Evolutionary conservation across 2,329 filamentous ascomycete species (phyloP).

Genomic region (Hypocreales sp.): DNA sequence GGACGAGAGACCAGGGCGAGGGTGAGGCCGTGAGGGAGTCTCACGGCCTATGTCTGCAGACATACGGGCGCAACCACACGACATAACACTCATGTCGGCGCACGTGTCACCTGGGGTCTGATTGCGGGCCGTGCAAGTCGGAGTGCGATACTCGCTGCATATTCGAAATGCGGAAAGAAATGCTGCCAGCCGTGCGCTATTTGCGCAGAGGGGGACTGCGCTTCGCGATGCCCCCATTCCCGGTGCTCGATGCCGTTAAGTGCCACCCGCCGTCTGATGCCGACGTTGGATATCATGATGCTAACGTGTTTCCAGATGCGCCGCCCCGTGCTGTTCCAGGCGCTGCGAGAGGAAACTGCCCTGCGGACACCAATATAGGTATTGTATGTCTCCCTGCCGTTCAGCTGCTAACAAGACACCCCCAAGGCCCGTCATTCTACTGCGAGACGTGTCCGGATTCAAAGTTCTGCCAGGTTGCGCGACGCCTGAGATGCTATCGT

Average conservation of each 20-base stretch:
- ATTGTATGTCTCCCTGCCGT: neutral
- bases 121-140: conserved; percentile 29
- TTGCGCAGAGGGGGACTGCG: conserved; percentile 38
- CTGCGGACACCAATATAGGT: conserved; percentile 45
- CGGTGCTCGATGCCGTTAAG: conserved; percentile 38
- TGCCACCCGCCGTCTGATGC: too few species aligned
- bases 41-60: conserved; percentile 31
- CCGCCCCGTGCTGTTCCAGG: conserved; percentile 50
- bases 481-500: conserved; percentile 23
- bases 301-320: too few species aligned
- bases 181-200: conserved; percentile 47
- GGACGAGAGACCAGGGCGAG: conserved; percentile 13
- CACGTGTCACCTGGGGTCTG: conserved; percentile 32
- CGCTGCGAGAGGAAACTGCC: conserved; percentile 35
- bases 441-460: conserved; percentile 42
- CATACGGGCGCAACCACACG: conserved; percentile 31
- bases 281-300: too few species aligned
- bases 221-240: conserved; percentile 38
- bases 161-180: conserved; percentile 35
- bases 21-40: conserved; percentile 13
- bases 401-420: neutral
- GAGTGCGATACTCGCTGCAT: conserved; percentile 42
- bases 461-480: conserved; percentile 43
- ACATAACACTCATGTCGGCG: conserved; percentile 41
- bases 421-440: conserved; percentile 37